These are phyloP conservation scores for Kregervanrija pseudodelftensis DNA, from an alignment of 805 yeast species.

Conservation along the genomic window DNA sequence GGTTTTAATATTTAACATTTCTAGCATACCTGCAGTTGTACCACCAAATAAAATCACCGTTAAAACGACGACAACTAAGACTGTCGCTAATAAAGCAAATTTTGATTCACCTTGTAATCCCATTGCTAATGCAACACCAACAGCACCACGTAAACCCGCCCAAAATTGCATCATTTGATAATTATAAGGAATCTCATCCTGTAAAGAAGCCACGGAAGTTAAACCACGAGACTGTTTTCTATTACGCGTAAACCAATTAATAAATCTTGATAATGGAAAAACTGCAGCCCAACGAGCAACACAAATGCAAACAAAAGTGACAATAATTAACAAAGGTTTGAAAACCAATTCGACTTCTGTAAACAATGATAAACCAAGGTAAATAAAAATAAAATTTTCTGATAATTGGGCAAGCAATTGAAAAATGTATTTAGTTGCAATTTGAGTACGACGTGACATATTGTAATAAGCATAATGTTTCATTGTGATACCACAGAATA, in stretches of 20 bases:
- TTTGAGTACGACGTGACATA: slow-evolving; percentile 95
- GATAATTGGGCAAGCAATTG: slow-evolving; percentile 91
- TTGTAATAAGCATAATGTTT: slow-evolving; percentile 96
- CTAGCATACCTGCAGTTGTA: slow-evolving; percentile 97
- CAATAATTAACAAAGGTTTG: slow-evolving; percentile 86
- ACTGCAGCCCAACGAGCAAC: slow-evolving; percentile 96
- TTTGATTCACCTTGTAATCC: slow-evolving; percentile 94
- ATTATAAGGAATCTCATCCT: slow-evolving; percentile 89
- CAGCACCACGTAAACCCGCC: slow-evolving; percentile 99
- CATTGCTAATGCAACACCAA: slow-evolving; percentile 97
- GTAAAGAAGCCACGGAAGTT: slow-evolving; percentile 28
- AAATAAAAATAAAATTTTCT: slow-evolving; percentile 94
- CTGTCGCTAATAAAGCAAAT: slow-evolving; percentile 84
- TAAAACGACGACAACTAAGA: slow-evolving; percentile 89
- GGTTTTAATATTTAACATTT: slow-evolving; percentile 83
- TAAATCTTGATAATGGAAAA: slow-evolving; percentile 80
- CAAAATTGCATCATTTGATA: slow-evolving; percentile 99
- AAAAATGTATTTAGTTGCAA: slow-evolving; percentile 91
- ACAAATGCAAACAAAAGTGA: slow-evolving; percentile 85
- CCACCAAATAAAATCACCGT: slow-evolving; percentile 98
- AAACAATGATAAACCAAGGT: slow-evolving; percentile 86
- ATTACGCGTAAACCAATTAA: slow-evolving; percentile 71
- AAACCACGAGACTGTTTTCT: slow-evolving; percentile 45
- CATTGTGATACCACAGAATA: slow-evolving; percentile 94
- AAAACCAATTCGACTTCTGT: slow-evolving; percentile 95